Evolutionary conservation across 2,329 filamentous ascomycete genomes (phyloP), one percentile per base, ranked within the genome.

Genomic region (Rhexocercosporidium sp.): DNA sequence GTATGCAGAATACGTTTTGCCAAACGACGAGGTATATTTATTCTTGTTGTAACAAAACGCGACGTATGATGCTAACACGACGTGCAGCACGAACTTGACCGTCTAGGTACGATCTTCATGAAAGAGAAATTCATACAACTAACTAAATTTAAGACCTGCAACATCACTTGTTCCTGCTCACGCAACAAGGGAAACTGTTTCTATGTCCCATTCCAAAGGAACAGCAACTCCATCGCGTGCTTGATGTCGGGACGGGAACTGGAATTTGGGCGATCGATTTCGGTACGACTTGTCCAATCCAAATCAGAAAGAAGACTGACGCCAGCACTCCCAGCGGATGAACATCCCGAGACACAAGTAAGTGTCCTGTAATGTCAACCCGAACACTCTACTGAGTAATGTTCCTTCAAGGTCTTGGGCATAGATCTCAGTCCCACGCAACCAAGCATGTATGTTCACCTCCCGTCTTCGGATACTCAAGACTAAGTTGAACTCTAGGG

Each of bases 281-380:
- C 34, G 34, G 34, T 37, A 37, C 34, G 9, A 11, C 8, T 37
- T 11, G 12, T 9, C 31, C 12, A 11, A n/a, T n/a, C n/a, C 3
- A 37, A 5, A 9, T 9, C 8, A 37, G 12, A 37, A 37, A 37
- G 12, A 37, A 37, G 4, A 31, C 41, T 34, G 5, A 44, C 39
- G 12, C 16, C 5, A 18, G 18, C 18, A 18, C 39, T 44, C 3
- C 56, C 37, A 18, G 56, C 56, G 11, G 56, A 59, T 27, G 56
- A 59, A 25, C 44, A 59, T 16, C 56, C 56, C 34, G 39, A 37
- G 25, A 25, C 56, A 1, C 34, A 59, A 22, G 61, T 63, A 46
- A 53, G 20, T 5, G 4, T 49, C 2, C 20, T 37, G 34, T 0
- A 37, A 37, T 37, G 9, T 2, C 34, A 2, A 11, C 8, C 9